These are phyloP conservation scores for Malus asiatica DNA, from an alignment of 306 rosid species.

Conservation along the genomic window DNA sequence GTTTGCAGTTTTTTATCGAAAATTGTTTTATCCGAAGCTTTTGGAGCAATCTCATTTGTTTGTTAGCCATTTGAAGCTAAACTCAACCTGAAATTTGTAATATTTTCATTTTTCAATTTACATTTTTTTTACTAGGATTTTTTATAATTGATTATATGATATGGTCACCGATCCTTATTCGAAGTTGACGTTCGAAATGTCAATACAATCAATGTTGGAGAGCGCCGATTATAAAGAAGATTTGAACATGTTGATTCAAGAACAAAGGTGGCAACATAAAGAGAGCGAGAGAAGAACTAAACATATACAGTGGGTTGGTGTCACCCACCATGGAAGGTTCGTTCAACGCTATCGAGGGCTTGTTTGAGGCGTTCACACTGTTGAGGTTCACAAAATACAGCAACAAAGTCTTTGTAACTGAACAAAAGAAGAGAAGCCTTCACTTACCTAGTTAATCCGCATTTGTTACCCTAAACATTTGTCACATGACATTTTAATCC, in stretches of 20 bases:
- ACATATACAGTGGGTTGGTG: slow-evolving; percentile 65
- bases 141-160: background rate
- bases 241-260: slow-evolving; percentile 44
- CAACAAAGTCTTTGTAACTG: slow-evolving; percentile 21
- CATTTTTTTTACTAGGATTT: background rate
- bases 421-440: background rate
- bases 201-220: slow-evolving; percentile 56
- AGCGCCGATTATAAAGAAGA: slow-evolving; percentile 46
- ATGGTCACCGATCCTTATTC: slow-evolving; percentile 57
- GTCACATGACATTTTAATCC: no score
- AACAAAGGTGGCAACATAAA: slow-evolving; percentile 43
- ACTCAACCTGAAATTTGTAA: slow-evolving; percentile 30
- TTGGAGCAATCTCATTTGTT: slow-evolving; percentile 8
- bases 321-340: slow-evolving; percentile 94
- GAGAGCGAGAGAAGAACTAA: slow-evolving; percentile 60
- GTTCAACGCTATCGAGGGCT: slow-evolving; percentile 45
- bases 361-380: slow-evolving; percentile 28
- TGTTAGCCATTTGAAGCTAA: slow-evolving; percentile 18
- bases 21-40: background rate
- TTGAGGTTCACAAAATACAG: slow-evolving; percentile 23
- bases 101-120: slow-evolving; percentile 19
- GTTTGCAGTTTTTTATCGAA: background rate
- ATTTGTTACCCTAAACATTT: no score
- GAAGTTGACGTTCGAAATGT: slow-evolving; percentile 60
- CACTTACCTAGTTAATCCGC: no score